Evolutionary conservation across 345 rosid genomes (phyloP).

Genomic region (Raphanus sativus): DNA sequence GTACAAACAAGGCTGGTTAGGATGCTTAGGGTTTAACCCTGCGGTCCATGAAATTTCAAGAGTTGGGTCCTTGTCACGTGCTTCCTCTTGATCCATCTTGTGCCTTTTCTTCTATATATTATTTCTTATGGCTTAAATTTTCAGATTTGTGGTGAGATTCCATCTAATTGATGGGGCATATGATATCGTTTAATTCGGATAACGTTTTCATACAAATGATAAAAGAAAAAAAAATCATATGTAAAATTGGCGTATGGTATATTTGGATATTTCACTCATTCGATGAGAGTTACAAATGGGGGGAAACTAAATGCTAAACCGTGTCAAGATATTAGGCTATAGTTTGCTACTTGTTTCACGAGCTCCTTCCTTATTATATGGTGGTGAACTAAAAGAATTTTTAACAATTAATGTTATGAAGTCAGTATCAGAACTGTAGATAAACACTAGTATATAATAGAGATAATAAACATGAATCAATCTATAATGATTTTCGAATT

Average conservation of each 20-base stretch:
- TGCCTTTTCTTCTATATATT: neutral
- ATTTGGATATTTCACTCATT: conserved; percentile 4
- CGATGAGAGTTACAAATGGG: neutral
- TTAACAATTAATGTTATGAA: neutral
- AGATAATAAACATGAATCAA: neutral
- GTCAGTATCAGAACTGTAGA: neutral
- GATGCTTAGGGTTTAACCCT: conserved; percentile 86
- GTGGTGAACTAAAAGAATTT: neutral
- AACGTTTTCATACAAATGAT: neutral
- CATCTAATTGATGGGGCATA: conserved; percentile 22
- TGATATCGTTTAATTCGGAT: conserved; percentile 17
- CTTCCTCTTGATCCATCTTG: conserved; percentile 36
- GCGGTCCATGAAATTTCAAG: conserved; percentile 62
- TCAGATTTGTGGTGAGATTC: conserved; percentile 6
- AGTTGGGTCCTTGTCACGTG: conserved; percentile 73
- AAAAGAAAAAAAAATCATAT: neutral
- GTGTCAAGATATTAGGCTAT: neutral
- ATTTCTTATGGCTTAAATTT: conserved; percentile 31
- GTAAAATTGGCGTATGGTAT: neutral
- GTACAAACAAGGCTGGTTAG: conserved; percentile 84
- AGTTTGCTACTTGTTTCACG: conserved; percentile 10
- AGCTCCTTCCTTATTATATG: neutral
- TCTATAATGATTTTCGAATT: neutral
- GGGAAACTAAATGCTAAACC: neutral
- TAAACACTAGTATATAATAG: neutral